Conservation (phyloP, 768 basidiomycete genomes). For the Sarcodon sp. region DNA sequence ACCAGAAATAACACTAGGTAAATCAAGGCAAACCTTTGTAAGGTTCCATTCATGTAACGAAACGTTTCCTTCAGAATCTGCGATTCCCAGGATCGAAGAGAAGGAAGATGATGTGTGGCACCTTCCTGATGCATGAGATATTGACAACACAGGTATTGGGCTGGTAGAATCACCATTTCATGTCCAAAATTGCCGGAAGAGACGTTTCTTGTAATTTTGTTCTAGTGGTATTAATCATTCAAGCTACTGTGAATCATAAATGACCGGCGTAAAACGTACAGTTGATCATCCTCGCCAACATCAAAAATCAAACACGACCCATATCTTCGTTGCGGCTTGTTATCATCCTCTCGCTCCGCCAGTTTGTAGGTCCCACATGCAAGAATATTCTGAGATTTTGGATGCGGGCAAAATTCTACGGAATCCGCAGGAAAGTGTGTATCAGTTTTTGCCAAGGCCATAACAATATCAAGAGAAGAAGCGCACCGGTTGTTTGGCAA, state of each 20-base stretch:
- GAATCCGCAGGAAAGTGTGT: constrained; percentile 83
- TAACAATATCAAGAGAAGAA: not conserved
- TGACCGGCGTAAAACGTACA: constrained; percentile 18
- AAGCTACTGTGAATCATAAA: not conserved
- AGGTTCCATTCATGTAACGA: constrained; percentile 45
- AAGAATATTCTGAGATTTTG: constrained; percentile 44
- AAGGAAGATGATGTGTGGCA: constrained; percentile 35
- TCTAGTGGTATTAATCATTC: not conserved
- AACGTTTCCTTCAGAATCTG: constrained; percentile 77
- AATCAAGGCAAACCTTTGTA: constrained; percentile 27
- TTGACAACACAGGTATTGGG: not conserved
- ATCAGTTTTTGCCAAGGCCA: constrained; percentile 23
- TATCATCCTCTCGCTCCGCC: constrained; percentile 8
- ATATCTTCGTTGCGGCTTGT: constrained; percentile 27
- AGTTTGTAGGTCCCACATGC: constrained; percentile 92
- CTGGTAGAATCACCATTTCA: constrained; percentile 66
- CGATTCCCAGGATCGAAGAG: constrained; percentile 50
- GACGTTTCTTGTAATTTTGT: constrained; percentile 54
- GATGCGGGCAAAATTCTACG: constrained; percentile 81
- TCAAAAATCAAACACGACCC: constrained; percentile 70
- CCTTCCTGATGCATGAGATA: constrained; percentile 22
- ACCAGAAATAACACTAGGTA: not conserved
- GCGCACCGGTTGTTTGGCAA: not conserved
- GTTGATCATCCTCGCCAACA: constrained; percentile 19
- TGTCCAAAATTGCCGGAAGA: constrained; percentile 77